Conservation (phyloP, 768 basidiomycete species). For the Pleurotus tuber-regium region DNA sequence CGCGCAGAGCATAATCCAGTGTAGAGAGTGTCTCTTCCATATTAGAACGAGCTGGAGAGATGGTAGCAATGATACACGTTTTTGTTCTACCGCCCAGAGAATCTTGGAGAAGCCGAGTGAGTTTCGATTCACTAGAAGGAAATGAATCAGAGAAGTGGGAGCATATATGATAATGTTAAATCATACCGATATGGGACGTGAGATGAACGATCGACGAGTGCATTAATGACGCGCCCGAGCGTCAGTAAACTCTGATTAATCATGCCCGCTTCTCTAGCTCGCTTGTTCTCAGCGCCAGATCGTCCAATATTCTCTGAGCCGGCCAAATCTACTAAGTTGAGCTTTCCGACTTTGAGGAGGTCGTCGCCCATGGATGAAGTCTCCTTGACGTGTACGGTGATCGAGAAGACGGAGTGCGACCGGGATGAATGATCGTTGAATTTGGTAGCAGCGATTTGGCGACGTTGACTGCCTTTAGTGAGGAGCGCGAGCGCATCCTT, state of each 20-base stretch:
- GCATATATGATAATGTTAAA: neutral
- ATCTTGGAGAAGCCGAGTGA: conserved; percentile 96
- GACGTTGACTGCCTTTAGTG: conserved; percentile 83
- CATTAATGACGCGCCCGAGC: conserved; percentile 95
- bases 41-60: conserved; percentile 91
- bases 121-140: conserved; percentile 80
- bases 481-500: conserved; percentile 81
- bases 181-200: conserved; percentile 92
- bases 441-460: conserved; percentile 94
- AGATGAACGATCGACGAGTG: conserved; percentile 84
- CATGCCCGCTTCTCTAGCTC: conserved; percentile 97
- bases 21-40: conserved; percentile 98
- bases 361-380: conserved; percentile 77
- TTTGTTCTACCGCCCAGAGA: conserved; percentile 97
- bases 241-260: conserved; percentile 97
- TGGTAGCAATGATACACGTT: conserved; percentile 95
- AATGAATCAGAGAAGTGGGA: too few species aligned
- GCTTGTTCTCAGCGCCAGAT: conserved; percentile 91
- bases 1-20: conserved; percentile 92
- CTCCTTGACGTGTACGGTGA: conserved; percentile 92
- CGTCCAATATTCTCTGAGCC: conserved; percentile 97
- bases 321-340: conserved; percentile 96
- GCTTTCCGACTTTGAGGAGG: conserved; percentile 87
- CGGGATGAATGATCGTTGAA: conserved; percentile 98
- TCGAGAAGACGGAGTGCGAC: conserved; percentile 96